A percentile compares a stretch with the other conserved stretches of the same genome.
Conservation (phyloP, 805 yeast genomes). For the Kodamaea nitidulidarum region DNA sequence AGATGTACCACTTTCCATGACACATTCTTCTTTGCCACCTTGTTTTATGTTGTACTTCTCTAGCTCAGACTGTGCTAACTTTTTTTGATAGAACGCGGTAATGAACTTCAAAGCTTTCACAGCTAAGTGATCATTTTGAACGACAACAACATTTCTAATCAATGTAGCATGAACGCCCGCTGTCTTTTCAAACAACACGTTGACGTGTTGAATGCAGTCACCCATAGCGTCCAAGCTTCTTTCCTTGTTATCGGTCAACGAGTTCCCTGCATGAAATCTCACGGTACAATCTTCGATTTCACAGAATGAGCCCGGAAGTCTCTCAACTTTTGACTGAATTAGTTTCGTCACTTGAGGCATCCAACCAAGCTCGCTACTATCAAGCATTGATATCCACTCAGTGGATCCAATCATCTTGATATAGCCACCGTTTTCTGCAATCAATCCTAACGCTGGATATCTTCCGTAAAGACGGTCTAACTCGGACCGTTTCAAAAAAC, state of each 20-base stretch:
- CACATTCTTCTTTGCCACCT: neutral
- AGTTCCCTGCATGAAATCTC: conserved; percentile 68
- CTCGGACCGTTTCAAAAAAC: conserved; percentile 59
- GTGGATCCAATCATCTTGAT: conserved; percentile 50
- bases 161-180: conserved; percentile 74
- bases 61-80: conserved; percentile 15
- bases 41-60: conserved; percentile 24
- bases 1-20: neutral
- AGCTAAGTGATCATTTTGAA: conserved; percentile 62
- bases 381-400: conserved; percentile 61
- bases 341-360: conserved; percentile 52
- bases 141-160: conserved; percentile 62
- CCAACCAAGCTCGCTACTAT: conserved; percentile 49
- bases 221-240: conserved; percentile 71
- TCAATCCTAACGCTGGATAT: conserved; percentile 67
- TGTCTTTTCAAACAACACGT: conserved; percentile 57
- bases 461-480: conserved; percentile 67
- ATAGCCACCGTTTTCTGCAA: conserved; percentile 89
- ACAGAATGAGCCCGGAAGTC: conserved; percentile 74
- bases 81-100: conserved; percentile 31
- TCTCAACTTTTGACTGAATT: conserved; percentile 59
- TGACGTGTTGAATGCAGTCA: conserved; percentile 79
- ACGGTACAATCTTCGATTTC: conserved; percentile 74
- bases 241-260: conserved; percentile 55
- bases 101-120: conserved; percentile 54